A percentile compares a stretch with the other conserved stretches of the same genome.
phyloP scores from a whole-genome alignment of 768 basidiomycete genomes.

The Kwoniella heveanensis region DNA sequence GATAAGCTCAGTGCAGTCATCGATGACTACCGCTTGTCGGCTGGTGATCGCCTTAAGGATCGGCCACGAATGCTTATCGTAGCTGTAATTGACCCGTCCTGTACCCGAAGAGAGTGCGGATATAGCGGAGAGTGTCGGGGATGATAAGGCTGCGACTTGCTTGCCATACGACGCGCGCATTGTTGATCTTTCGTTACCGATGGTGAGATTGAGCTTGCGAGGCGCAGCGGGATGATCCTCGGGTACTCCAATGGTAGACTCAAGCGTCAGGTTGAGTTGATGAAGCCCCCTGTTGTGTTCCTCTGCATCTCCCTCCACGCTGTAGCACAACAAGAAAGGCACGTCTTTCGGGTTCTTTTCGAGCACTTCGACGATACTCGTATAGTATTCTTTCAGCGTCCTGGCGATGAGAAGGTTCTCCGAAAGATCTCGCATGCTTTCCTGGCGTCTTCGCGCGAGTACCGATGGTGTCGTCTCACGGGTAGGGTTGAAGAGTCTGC shows the following conservation, averaged over 20 bases:
- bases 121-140: constrained; percentile 13
- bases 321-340: constrained; percentile 35
- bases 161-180: constrained; percentile 1
- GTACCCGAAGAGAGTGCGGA: constrained; percentile 14
- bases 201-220: background rate
- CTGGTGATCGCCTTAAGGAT: constrained; percentile 26
- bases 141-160: no score
- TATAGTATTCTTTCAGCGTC: constrained; percentile 21
- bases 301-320: constrained; percentile 10
- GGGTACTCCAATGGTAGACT: constrained; percentile 29
- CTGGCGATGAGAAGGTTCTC: constrained; percentile 20
- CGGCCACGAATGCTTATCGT: constrained; percentile 28
- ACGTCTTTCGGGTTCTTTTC: constrained; percentile 28
- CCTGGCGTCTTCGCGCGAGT: constrained; percentile 28
- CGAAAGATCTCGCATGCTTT: constrained; percentile 24
- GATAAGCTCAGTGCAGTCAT: constrained; percentile 29
- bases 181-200: constrained; percentile 2
- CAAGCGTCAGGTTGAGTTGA: constrained; percentile 9
- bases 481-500: constrained; percentile 28
- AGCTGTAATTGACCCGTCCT: constrained; percentile 15
- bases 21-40: constrained; percentile 26
- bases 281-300: background rate
- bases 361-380: constrained; percentile 23
- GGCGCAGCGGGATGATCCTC: constrained; percentile 19
- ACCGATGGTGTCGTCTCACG: constrained; percentile 30